Conservation (phyloP, 768 basidiomycete species). For the Auricularia sp. region DNA sequence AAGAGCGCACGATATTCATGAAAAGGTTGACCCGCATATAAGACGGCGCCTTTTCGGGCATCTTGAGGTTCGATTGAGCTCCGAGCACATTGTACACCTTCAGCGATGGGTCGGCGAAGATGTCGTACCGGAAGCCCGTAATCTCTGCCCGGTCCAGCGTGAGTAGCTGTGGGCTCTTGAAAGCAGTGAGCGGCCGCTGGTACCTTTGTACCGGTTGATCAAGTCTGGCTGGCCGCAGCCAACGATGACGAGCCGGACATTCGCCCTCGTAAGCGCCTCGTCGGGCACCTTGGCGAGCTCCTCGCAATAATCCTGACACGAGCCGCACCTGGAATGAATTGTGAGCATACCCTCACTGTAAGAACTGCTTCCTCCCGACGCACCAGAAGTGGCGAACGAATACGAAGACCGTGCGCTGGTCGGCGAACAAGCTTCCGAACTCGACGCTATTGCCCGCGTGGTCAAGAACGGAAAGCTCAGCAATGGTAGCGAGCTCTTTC, state of each 20-base stretch:
- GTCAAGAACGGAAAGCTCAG: constrained; percentile 34
- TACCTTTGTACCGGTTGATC: constrained; percentile 41
- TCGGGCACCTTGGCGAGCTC: constrained; percentile 33
- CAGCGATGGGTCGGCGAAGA: constrained; percentile 60
- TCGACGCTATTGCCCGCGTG: constrained; percentile 32
- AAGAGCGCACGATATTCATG: background rate
- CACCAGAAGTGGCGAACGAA: constrained; percentile 37
- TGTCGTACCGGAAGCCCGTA: constrained; percentile 33
- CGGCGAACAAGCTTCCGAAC: constrained; percentile 43
- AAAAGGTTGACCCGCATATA: background rate
- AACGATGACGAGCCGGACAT: constrained; percentile 35
- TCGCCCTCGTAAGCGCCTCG: constrained; percentile 30
- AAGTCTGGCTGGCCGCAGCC: constrained; percentile 51
- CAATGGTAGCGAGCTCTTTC: constrained; percentile 26
- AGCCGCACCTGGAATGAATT: background rate
- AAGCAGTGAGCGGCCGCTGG: background rate
- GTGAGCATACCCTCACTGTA: background rate
- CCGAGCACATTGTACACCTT: constrained; percentile 50
- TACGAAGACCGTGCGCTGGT: constrained; percentile 45
- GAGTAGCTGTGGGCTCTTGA: background rate
- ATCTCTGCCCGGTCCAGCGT: constrained; percentile 22
- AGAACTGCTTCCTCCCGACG: background rate
- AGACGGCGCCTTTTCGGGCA: background rate
- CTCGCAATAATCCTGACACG: constrained; percentile 36
- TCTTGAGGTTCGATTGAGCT: constrained; percentile 39